Conservation (phyloP, 2,329 filamentous ascomycete genomes). For the Ascosphaera pollenicola region DNA sequence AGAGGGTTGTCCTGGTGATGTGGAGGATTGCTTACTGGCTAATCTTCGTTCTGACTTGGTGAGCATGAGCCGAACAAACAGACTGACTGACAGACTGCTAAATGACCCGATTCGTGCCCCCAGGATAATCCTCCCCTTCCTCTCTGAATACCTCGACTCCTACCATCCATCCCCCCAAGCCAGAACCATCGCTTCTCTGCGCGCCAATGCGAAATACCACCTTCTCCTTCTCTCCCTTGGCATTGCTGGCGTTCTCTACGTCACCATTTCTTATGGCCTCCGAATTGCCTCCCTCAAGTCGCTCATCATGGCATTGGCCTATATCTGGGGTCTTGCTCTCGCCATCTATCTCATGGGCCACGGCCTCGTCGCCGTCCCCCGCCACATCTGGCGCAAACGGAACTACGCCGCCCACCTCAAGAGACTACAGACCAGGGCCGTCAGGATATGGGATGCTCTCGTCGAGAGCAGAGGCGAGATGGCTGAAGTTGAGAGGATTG, state of each 20-base stretch:
- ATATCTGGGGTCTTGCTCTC: slow-evolving; percentile 76
- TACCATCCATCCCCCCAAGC: slow-evolving; percentile 74
- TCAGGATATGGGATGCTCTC: slow-evolving; percentile 65
- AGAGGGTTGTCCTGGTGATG: slow-evolving; percentile 55
- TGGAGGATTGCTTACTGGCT: slow-evolving; percentile 98
- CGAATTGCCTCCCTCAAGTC: slow-evolving; percentile 53
- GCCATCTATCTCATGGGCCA: slow-evolving; percentile 98
- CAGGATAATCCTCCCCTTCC: slow-evolving; percentile 74
- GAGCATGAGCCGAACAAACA: slow-evolving; percentile 11
- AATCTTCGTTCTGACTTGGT: slow-evolving; percentile 90
- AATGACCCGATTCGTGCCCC: slow-evolving; percentile 1
- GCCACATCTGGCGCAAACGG: slow-evolving; percentile 57
- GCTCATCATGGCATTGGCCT: slow-evolving; percentile 78
- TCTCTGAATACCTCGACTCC: slow-evolving; percentile 87
- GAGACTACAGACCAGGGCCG: slow-evolving; percentile 56
- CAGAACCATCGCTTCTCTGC: slow-evolving; percentile 63
- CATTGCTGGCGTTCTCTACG: slow-evolving; percentile 55
- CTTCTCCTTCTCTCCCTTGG: slow-evolving; percentile 52
- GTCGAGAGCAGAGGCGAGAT: too few species aligned
- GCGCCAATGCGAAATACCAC: slow-evolving; percentile 75
- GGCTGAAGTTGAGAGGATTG: too few species aligned
- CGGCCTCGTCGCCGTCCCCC: slow-evolving; percentile 75
- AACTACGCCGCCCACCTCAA: slow-evolving; percentile 53
- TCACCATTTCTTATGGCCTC: slow-evolving; percentile 58
- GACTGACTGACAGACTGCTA: slow-evolving; percentile 2